Evolutionary conservation across 805 yeast genomes (phyloP).

Genomic region (Metschnikowia baotianmanensis): DNA sequence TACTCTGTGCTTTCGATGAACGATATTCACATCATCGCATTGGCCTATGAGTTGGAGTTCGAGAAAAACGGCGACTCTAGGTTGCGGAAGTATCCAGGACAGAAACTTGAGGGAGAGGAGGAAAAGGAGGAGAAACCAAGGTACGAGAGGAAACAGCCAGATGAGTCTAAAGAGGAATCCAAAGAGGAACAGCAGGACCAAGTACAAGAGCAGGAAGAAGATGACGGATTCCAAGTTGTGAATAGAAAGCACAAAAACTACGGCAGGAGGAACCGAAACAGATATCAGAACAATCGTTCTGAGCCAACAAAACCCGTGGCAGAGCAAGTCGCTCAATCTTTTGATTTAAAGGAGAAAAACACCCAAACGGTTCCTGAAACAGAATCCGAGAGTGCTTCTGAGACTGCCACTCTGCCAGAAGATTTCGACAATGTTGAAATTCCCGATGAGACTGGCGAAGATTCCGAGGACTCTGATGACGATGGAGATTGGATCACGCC

Average conservation of each 20-base stretch:
- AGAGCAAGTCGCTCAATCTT: no score
- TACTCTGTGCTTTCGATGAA: constrained; percentile 81
- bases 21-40: constrained; percentile 89
- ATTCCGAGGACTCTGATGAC: constrained; percentile 73
- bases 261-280: constrained; percentile 1
- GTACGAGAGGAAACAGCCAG: not conserved
- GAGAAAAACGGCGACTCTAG: constrained; percentile 73
- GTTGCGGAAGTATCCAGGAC: constrained; percentile 73
- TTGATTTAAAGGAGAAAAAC: no score
- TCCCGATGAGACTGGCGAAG: not conserved
- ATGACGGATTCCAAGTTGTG: constrained; percentile 26
- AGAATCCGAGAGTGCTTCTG: no score
- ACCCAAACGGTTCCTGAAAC: no score
- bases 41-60: constrained; percentile 82
- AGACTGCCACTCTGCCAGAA: no score
- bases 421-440: not conserved
- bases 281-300: not conserved
- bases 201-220: constrained; percentile 12
- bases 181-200: constrained; percentile 3
- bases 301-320: no score
- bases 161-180: not conserved
- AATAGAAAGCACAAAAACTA: constrained; percentile 12
- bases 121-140: not conserved
- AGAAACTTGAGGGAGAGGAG: constrained; percentile 34
- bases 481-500: constrained; percentile 92